phyloP scores from a whole-genome alignment of 2,329 filamentous ascomycete species.

The Fusarium compactum region DNA sequence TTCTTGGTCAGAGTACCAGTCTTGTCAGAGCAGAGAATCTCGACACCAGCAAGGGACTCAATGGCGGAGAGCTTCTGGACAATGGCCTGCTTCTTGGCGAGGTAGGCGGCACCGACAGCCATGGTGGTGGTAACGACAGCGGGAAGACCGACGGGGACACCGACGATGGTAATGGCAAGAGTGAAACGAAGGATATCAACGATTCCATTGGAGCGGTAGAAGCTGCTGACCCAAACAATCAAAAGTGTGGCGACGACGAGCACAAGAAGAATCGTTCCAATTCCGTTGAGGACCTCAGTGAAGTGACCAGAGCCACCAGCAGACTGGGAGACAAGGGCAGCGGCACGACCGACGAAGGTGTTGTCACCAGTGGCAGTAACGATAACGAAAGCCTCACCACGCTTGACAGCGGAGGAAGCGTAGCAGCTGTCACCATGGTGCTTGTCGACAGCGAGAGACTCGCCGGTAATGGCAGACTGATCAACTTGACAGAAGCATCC shows the following conservation, averaged over 20 bases:
- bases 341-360: slow-evolving; percentile 90
- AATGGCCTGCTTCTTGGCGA: slow-evolving; percentile 92
- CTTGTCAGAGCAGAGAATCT: slow-evolving; percentile 96
- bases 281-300: slow-evolving; percentile 89
- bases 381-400: slow-evolving; percentile 86
- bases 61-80: slow-evolving; percentile 94
- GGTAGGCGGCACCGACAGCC: slow-evolving; percentile 91
- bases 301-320: slow-evolving; percentile 84
- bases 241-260: slow-evolving; percentile 82
- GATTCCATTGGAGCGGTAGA: slow-evolving; percentile 87
- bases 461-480: slow-evolving; percentile 91
- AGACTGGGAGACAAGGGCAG: slow-evolving; percentile 84
- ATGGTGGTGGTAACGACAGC: slow-evolving; percentile 95
- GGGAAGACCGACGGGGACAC: slow-evolving; percentile 92
- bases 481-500: slow-evolving; percentile 90
- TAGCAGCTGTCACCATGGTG: slow-evolving; percentile 84
- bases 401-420: slow-evolving; percentile 89
- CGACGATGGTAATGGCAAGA: slow-evolving; percentile 89
- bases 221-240: slow-evolving; percentile 86
- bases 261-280: slow-evolving; percentile 81
- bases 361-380: slow-evolving; percentile 88
- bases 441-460: slow-evolving; percentile 93
- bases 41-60: slow-evolving; percentile 90
- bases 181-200: slow-evolving; percentile 86
- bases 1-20: slow-evolving; percentile 95